phyloP scores from a whole-genome alignment of 352 stramenopile genomes.

The Bremia lactucae region DNA sequence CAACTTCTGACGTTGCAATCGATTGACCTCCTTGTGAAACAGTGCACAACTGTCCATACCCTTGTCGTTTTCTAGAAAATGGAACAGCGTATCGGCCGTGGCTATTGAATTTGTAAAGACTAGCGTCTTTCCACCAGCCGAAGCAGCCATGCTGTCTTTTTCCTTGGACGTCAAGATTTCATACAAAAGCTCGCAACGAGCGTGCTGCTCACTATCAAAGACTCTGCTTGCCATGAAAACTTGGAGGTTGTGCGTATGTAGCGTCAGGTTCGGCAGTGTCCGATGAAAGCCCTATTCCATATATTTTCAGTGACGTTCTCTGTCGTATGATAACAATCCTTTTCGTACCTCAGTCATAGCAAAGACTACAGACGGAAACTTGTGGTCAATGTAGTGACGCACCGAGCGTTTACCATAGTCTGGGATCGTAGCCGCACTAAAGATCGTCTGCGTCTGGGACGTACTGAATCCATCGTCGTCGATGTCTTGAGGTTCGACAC shows the following conservation, averaged over 20 bases:
- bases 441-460: slow-evolving; percentile 50
- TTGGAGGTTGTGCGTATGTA: slow-evolving; percentile 33
- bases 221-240: slow-evolving; percentile 11
- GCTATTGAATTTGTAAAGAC: slow-evolving; percentile 70
- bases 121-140: slow-evolving; percentile 32
- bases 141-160: not conserved
- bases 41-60: slow-evolving; percentile 21
- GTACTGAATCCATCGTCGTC: slow-evolving; percentile 10
- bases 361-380: slow-evolving; percentile 54
- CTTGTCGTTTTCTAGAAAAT: slow-evolving; percentile 38
- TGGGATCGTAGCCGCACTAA: slow-evolving; percentile 73
- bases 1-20: slow-evolving; percentile 33
- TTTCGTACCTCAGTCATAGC: slow-evolving; percentile 57
- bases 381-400: slow-evolving; percentile 59
- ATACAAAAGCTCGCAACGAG: slow-evolving; percentile 35
- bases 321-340: too few relatives aligned
- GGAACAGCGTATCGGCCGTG: slow-evolving; percentile 45
- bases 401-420: slow-evolving; percentile 70
- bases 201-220: slow-evolving; percentile 17
- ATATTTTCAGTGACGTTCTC: too few relatives aligned
- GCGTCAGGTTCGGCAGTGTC: slow-evolving; percentile 38
- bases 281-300: slow-evolving; percentile 57
- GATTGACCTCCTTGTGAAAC: slow-evolving; percentile 60
- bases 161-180: slow-evolving; percentile 27
- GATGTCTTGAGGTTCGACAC: slow-evolving; percentile 7